Evolutionary conservation across 1,284 basidiomycete genomes (phyloP), one percentile per base, ranked within the genome.

Genomic region (Ganoderma sinense): DNA sequence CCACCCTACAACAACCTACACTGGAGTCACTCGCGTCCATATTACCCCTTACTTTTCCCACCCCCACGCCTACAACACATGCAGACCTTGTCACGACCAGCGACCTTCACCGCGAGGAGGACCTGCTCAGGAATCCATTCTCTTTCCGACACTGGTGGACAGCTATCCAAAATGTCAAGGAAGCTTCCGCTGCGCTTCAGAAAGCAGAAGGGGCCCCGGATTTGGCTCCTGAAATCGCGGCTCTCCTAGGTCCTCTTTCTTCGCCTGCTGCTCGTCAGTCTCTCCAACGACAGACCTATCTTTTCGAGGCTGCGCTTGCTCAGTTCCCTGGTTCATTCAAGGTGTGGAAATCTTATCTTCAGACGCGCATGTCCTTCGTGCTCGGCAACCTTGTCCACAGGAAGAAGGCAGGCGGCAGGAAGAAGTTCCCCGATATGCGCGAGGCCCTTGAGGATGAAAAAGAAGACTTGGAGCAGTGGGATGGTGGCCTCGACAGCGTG

Each of bases 131-230:
- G 72, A 98, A 99, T 81, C 94, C 96, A 3, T 88, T 89, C 69
- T 98, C 97, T 69, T 94, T 97, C 80, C 90, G 95, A 40, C 90
- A 94, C 74, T 99, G 98, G 98, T 92, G 94, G 87, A 86, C 91
- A 0, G 94, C 97, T 76, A 94, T 99, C 76, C 87, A 90, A 70
- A 86, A 90, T 64, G 88, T 96, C 64, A 89, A 91, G 76, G 94
- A 97, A 69, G 84, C 86, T 31, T 90, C 88, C 75, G 78, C 82
- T 74, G 78, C 88, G 65, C 82, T 87, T 74, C 83, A 90, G 76
- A 91, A 90, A 80, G 79, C 86, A 26, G 87, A 92, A 76, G 80
- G 85, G 62, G 80, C 83, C 14, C 74, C 82, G 4, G 80, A 88
- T 68, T 74, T 87, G 2, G 80, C 85, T 2, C 83, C 86, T 39